These are phyloP conservation scores for Kluyveromyces nonfermentans DNA, from an alignment of 805 yeast species.

Conservation along the genomic window DNA sequence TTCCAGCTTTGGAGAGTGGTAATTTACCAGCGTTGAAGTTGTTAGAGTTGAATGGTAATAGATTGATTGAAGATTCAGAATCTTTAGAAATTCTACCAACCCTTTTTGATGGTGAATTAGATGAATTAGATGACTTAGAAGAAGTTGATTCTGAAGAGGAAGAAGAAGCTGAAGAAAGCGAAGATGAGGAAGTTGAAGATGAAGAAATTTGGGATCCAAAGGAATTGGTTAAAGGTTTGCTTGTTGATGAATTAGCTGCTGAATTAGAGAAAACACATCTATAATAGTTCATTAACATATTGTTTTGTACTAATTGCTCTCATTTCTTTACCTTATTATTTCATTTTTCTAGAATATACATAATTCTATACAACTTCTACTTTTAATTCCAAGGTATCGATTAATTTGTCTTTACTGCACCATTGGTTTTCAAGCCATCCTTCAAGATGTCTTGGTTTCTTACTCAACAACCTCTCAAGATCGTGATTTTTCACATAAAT, in stretches of 20 bases:
- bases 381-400: constrained; percentile 30
- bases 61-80: constrained; percentile 81
- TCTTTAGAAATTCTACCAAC: constrained; percentile 50
- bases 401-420: constrained; percentile 54
- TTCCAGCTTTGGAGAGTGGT: constrained; percentile 44
- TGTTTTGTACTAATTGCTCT: background rate
- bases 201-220: constrained; percentile 41
- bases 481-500: constrained; percentile 39
- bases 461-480: constrained; percentile 39
- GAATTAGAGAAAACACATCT: constrained; percentile 50
- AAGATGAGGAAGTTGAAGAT: constrained; percentile 30
- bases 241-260: constrained; percentile 39
- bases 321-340: background rate
- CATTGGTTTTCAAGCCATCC: constrained; percentile 71
- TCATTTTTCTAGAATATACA: background rate
- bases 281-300: constrained; percentile 5
- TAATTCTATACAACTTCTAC: background rate
- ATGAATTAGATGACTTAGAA: constrained; percentile 92
- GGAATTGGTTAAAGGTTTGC: constrained; percentile 34
- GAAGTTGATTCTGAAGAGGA: constrained; percentile 61
- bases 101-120: constrained; percentile 74
- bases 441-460: constrained; percentile 47
- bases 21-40: constrained; percentile 51
- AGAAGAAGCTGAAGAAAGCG: constrained; percentile 34
- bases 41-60: constrained; percentile 88